Conservation (phyloP, 164 flowering plant genomes). For the Santalum album region DNA sequence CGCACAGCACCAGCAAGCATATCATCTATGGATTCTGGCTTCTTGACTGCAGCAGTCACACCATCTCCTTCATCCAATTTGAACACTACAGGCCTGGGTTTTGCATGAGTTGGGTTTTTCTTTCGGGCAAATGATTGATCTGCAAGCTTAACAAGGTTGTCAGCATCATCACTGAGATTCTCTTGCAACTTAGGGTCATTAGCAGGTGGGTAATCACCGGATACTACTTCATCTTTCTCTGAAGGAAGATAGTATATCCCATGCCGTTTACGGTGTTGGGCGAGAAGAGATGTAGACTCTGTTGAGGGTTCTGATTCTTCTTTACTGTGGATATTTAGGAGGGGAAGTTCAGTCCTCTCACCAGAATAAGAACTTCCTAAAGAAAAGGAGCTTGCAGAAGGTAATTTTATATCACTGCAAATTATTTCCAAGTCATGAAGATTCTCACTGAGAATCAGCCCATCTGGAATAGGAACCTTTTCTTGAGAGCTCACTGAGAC, state of each 20-base stretch:
- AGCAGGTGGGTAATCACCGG: conserved; percentile 76
- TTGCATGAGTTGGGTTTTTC: conserved; percentile 50
- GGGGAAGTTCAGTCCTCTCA: conserved; percentile 17
- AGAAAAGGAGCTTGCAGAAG: conserved; percentile 36
- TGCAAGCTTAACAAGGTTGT: conserved; percentile 66
- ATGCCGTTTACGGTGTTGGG: conserved; percentile 78
- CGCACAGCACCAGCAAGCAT: conserved; percentile 67
- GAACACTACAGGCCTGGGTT: conserved; percentile 85
- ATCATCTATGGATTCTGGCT: conserved; percentile 29
- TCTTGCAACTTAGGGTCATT: conserved; percentile 32
- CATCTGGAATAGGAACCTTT: conserved; percentile 70
- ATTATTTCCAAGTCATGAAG: conserved; percentile 62
- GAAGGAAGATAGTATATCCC: conserved; percentile 83
- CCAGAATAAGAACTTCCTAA: conserved; percentile 20
- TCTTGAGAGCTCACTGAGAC: conserved; percentile 67
- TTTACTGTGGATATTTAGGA: conserved; percentile 19
- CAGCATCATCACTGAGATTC: conserved; percentile 27
- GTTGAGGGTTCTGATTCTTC: conserved; percentile 44
- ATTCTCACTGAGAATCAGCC: conserved; percentile 53
- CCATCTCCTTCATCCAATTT: conserved; percentile 66
- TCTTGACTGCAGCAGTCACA: conserved; percentile 14
- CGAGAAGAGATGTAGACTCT: conserved; percentile 62
- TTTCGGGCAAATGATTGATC: conserved; percentile 44
- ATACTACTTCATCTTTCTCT: conserved; percentile 30
- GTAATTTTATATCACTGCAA: conserved; percentile 36